Conservation (phyloP, 164 flowering plant species). For the Chloranthus sessilifolius region DNA sequence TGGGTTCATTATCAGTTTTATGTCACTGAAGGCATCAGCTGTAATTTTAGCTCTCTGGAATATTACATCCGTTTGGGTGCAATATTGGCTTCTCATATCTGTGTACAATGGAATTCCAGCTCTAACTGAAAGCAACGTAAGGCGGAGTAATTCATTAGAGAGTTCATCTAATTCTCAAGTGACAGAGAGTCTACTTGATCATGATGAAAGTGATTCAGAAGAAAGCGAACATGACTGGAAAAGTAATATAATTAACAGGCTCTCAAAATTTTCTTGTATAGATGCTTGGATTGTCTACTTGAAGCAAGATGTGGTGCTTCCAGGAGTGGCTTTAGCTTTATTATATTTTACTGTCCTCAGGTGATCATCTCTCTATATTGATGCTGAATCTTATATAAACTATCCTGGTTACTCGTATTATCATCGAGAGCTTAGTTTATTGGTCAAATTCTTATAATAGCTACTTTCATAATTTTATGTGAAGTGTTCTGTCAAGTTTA, state of each 20-base stretch:
- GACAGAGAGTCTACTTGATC: slow-evolving; percentile 13
- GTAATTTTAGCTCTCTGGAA: slow-evolving; percentile 63
- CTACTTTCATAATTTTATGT: too few species aligned
- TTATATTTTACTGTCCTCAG: slow-evolving; percentile 81
- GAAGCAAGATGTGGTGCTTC: slow-evolving; percentile 63
- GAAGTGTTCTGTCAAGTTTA: too few species aligned
- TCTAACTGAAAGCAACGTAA: slow-evolving; percentile 39
- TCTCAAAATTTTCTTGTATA: slow-evolving; percentile 33
- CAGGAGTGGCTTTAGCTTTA: slow-evolving; percentile 75
- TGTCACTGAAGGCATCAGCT: slow-evolving; percentile 77
- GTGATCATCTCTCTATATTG: slow-evolving; percentile 24
- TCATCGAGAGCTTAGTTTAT: too few species aligned
- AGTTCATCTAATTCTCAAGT: slow-evolving; percentile 16
- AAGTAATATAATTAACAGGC: slow-evolving; percentile 12
- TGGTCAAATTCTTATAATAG: not conserved
- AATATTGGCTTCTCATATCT: slow-evolving; percentile 73
- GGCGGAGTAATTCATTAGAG: slow-evolving; percentile 22
- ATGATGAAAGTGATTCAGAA: slow-evolving; percentile 9
- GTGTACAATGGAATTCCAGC: slow-evolving; percentile 73
- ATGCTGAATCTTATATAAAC: not conserved
- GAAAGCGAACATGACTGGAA: slow-evolving; percentile 15
- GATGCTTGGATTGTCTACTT: slow-evolving; percentile 69
- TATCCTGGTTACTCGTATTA: too few species aligned
- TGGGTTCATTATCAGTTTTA: slow-evolving; percentile 80
- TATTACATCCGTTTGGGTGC: slow-evolving; percentile 48